phyloP scores from a whole-genome alignment of 108 stramenopile genomes.

The Pseudonitzschia delicatissima region DNA sequence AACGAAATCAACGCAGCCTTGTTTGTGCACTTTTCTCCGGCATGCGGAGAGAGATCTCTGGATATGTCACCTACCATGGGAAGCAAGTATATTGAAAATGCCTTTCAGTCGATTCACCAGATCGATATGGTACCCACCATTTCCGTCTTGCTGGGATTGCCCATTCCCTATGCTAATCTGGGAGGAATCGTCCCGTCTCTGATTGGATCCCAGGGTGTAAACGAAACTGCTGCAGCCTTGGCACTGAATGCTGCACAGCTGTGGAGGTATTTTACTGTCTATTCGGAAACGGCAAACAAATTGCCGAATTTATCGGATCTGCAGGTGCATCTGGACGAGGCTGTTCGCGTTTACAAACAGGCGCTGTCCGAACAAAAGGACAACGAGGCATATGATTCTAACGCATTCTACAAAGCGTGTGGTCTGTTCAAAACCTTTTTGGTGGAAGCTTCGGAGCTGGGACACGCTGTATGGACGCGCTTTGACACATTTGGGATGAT shows the following conservation, averaged over 20 bases:
- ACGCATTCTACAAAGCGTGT: slow-evolving; percentile 61
- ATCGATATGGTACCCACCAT: slow-evolving; percentile 97
- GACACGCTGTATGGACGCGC: slow-evolving; percentile 83
- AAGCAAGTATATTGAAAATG: slow-evolving; percentile 31
- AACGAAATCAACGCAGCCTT: slow-evolving; percentile 93
- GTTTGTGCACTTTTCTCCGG: slow-evolving; percentile 83
- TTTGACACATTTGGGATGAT: slow-evolving; percentile 80
- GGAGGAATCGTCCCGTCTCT: slow-evolving; percentile 87
- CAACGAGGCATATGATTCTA: slow-evolving; percentile 40
- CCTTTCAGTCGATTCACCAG: slow-evolving; percentile 65
- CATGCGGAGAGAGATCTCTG: slow-evolving; percentile 40
- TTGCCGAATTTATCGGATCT: slow-evolving; percentile 63
- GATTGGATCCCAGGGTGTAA: slow-evolving; percentile 41
- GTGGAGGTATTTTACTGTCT: slow-evolving; percentile 75
- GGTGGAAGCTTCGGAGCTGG: slow-evolving; percentile 66
- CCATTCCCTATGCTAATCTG: slow-evolving; percentile 94
- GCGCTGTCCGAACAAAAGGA: slow-evolving; percentile 43
- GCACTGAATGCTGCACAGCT: slow-evolving; percentile 88
- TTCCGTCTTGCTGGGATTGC: slow-evolving; percentile 81
- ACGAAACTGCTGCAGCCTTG: slow-evolving; percentile 53
- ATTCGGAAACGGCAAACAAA: slow-evolving; percentile 63
- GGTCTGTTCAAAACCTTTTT: slow-evolving; percentile 75
- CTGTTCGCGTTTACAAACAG: slow-evolving; percentile 42
- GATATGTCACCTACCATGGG: slow-evolving; percentile 31
- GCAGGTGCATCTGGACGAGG: slow-evolving; percentile 53